These are phyloP conservation scores for Polytrichum formosum DNA, from an alignment of 225 moss, liverwort and hornwort genomes.

Conservation along the genomic window DNA sequence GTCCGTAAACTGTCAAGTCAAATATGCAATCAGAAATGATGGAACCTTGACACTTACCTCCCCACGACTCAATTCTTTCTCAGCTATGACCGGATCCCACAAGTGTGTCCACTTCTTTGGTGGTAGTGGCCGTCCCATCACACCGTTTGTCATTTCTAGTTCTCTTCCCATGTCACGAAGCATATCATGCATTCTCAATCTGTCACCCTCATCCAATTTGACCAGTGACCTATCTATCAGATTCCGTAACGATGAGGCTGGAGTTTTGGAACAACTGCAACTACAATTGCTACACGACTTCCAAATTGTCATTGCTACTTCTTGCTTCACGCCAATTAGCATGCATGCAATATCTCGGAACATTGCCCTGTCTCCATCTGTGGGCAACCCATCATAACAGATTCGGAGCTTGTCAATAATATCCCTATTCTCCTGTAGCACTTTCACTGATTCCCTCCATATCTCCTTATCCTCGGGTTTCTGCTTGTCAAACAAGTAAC, in stretches of 20 bases:
- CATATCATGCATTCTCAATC: constrained; percentile 11
- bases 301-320: constrained; percentile 15
- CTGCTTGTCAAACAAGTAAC: constrained; percentile 3
- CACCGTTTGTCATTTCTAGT: neutral
- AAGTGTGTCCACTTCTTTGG: constrained; percentile 2
- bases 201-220: neutral
- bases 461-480: neutral
- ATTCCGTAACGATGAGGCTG: neutral
- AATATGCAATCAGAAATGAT: neutral
- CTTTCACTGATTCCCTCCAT: constrained; percentile 7
- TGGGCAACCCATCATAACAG: constrained; percentile 5
- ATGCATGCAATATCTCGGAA: constrained; percentile 19
- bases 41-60: constrained; percentile 6
- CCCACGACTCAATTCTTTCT: neutral
- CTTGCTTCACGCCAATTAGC: constrained; percentile 2
- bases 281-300: neutral
- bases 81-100: constrained; percentile 1
- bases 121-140: neutral
- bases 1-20: neutral
- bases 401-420: constrained; percentile 14
- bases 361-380: constrained; percentile 3
- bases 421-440: constrained; percentile 6
- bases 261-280: neutral
- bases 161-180: constrained; percentile 15
- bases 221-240: constrained; percentile 15